Conservation (phyloP, 2,329 filamentous ascomycete species). For the Incumbomyces delicatus region DNA sequence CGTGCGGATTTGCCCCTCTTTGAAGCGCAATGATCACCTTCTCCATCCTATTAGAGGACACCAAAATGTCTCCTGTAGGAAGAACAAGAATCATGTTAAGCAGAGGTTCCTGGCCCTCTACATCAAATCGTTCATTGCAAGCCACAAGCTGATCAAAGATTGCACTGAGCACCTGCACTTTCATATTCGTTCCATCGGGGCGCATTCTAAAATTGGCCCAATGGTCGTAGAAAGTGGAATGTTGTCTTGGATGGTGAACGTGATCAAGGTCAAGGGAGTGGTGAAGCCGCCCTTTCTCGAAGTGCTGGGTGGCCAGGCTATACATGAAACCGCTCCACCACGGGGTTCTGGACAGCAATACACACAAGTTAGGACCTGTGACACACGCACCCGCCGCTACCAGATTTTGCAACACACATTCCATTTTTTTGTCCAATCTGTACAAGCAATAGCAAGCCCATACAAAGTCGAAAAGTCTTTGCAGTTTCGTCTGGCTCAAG, state of each 20-base stretch:
- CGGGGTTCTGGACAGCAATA: too few species aligned
- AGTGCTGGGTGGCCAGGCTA: too few species aligned
- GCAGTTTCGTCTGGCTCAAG: background rate
- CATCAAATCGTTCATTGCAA: background rate
- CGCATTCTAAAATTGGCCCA: background rate
- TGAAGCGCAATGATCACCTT: conserved; percentile 1
- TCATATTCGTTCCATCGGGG: background rate
- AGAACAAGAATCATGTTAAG: background rate
- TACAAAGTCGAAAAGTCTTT: background rate
- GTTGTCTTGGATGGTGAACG: background rate
- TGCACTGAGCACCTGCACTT: background rate
- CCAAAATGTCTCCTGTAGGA: background rate
- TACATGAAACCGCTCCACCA: too few species aligned
- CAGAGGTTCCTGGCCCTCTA: background rate
- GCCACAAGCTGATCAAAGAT: background rate
- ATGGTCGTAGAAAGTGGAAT: background rate
- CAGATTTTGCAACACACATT: background rate
- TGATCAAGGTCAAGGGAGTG: background rate
- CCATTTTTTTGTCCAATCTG: background rate
- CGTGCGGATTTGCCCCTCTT: background rate
- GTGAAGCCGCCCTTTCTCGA: too few species aligned
- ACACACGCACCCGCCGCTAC: background rate
- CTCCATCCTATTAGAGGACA: background rate
- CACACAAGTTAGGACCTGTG: background rate
- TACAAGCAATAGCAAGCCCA: background rate